Base-by-base conservation (phyloP, 2,329 filamentous ascomycete genomes). In the Cyphellophora europaea region DNA sequence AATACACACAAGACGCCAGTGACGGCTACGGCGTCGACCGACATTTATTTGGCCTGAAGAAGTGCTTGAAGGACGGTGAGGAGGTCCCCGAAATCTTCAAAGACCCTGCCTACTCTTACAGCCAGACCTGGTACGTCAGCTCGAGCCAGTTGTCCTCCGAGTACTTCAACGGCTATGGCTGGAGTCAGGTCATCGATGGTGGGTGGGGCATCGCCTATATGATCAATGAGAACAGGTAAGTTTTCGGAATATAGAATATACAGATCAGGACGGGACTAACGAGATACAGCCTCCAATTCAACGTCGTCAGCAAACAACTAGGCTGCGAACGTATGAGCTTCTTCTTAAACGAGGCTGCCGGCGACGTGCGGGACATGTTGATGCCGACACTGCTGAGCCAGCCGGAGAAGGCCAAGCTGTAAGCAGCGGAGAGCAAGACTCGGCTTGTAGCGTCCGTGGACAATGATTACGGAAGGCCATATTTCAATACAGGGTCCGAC, bases 181-280 rank as follows among this genome's bases (percentile, higher is more conserved):
- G 91, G 91, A 91, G 83, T 56, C 89, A 98, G 67, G 91, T 98
- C 34, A 82, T 96, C 36, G 88, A 96, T 54, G 84, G 82, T 41
- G 91, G 91, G 18, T 98, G 91, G 63, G 91, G 91, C 47, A 93
- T 98, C 55, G 91, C 91, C 25, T 98, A 98, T 60, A 98, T 98
- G 91, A 96, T 98, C 60, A 98, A 98, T 58, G 89, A 96, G 71
- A 93, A 95, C 62, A 88, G 77, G 81, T 85, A 56, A 60, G 67
- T 21, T 27, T 10, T 13, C 27, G 14, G 23, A n/a, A n/a, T n/a
- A n/a, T n/a, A n/a, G n/a, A n/a, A n/a, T n/a, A n/a, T n/a, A n/a
- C n/a, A n/a, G n/a, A n/a, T n/a, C n/a, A n/a, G n/a, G n/a, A n/a
- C n/a, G n/a, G n/a, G n/a, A n/a, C n/a, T n/a, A n/a, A n/a, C n/a